Conservation (phyloP, 768 basidiomycete species). For the Hebeloma cylindrosporum region DNA sequence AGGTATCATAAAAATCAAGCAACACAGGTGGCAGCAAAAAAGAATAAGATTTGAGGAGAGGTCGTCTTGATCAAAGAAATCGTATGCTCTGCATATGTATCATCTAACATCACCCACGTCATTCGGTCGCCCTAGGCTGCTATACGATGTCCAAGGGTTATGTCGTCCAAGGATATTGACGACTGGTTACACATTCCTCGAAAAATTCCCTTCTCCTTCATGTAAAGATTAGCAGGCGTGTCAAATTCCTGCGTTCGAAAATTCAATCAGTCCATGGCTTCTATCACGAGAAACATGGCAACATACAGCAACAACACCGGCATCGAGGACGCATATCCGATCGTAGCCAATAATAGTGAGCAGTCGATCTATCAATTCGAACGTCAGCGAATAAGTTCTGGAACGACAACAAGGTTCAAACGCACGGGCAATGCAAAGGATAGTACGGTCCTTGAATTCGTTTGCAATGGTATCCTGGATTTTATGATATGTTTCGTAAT, state of each 20-base stretch:
- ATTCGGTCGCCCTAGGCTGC: not conserved
- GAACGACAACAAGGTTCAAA: constrained; percentile 11
- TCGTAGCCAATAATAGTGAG: constrained; percentile 87
- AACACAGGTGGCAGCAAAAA: no score
- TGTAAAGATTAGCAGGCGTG: constrained; percentile 66
- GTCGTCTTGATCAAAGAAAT: no score
- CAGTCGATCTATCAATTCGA: constrained; percentile 59
- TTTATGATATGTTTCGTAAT: constrained; percentile 84
- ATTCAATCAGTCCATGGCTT: no score
- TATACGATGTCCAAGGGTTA: constrained; percentile 44
- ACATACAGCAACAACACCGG: constrained; percentile 72
- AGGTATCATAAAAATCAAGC: no score
- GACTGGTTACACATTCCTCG: constrained; percentile 82
- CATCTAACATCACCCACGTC: not conserved
- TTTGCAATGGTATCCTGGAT: constrained; percentile 87
- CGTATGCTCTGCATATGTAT: not conserved
- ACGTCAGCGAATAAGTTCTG: not conserved
- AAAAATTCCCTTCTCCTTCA: constrained; percentile 62
- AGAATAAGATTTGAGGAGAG: no score
- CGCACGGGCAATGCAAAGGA: constrained; percentile 84
- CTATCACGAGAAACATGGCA: no score
- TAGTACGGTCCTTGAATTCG: constrained; percentile 79
- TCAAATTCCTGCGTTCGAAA: constrained; percentile 63
- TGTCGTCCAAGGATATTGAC: constrained; percentile 67
- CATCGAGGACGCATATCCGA: constrained; percentile 83